Evolutionary conservation across 805 yeast species (phyloP), one percentile per base, ranked within the genome.

Genomic region (Yarrowia sp.): DNA sequence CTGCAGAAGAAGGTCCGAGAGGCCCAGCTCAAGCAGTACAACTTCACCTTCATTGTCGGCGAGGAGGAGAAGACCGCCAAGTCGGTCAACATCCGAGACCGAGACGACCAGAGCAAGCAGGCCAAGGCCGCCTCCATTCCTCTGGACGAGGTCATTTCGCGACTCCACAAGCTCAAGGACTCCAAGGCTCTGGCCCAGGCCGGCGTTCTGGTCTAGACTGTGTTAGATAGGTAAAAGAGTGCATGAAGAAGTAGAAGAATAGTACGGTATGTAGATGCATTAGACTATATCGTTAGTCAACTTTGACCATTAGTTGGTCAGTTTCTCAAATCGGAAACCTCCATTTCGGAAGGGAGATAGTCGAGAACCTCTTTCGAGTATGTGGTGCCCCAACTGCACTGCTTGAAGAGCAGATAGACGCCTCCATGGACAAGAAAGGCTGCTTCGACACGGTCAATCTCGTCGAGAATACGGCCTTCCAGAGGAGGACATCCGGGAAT

Each of bases 1-100:
- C 85, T 95, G 80, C 97, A 91, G 80, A 95, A 95, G 94, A 95
- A 95, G 89, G 92, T 95, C 71, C 92, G 99, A 86, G 90, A 86
- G 74, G 99, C 98, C 76, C 98, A 95, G 85, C 77, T 94, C 77
- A 88, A 89, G 82, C 92, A 90, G 81, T 95, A 92, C 83, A 95
- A 95, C 85, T 95, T 92, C 82, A 90, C 94, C 77, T 92, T 94
- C 80, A 90, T 92, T 79, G 99, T 95, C 73, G 99, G 99, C 80
- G 97, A 91, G 78, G 92, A 91, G 77, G 99, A 95, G 83, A 86
- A 89, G 83, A 82, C 82, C 72, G 86, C 87, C 74, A 80, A 85
- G 72, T 84, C 93, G 73, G 99, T 95, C 74, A 95, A 95, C 79
- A 90, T 95, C 74, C 92, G 99, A 86, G 92, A 92, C 84, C 90